Percentiles rank a stretch among this genome's conserved stretches.
These are phyloP conservation scores for Verbena officinalis DNA, from an alignment of 257 asterid species.

Conservation along the genomic window DNA sequence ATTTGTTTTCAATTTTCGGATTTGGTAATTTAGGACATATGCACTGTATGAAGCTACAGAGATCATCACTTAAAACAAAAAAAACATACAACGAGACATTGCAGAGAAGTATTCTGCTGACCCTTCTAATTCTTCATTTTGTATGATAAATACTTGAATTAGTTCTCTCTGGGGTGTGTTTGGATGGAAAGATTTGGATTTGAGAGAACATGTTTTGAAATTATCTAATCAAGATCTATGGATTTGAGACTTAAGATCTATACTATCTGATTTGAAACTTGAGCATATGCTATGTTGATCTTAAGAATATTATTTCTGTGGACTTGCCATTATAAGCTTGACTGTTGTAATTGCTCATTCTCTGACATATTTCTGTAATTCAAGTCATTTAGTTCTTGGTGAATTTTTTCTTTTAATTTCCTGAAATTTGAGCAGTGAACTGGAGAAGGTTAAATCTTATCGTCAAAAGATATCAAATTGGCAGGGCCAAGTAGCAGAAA, in stretches of 20 bases:
- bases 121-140: not conserved
- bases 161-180: too few relatives aligned
- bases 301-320: not conserved
- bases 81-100: not conserved
- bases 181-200: too few relatives aligned
- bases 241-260: too few relatives aligned
- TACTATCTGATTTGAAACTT: not conserved
- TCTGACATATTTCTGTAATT: constrained; percentile 8
- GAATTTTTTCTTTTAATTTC: constrained; percentile 30
- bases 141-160: not conserved
- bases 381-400: constrained; percentile 14
- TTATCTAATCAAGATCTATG: too few relatives aligned
- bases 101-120: constrained; percentile 5
- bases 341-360: constrained; percentile 16
- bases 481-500: constrained; percentile 86
- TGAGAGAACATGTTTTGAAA: too few relatives aligned
- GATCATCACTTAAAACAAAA: not conserved
- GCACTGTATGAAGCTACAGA: not conserved
- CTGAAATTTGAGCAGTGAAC: constrained; percentile 59
- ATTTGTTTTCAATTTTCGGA: not conserved
- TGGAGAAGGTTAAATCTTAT: constrained; percentile 86
- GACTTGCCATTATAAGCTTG: constrained; percentile 13
- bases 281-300: not conserved
- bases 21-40: constrained; percentile 5
- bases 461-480: constrained; percentile 79